Evolutionary conservation across 441 rosid species (phyloP).

Genomic region (Biscutella auriculata): DNA sequence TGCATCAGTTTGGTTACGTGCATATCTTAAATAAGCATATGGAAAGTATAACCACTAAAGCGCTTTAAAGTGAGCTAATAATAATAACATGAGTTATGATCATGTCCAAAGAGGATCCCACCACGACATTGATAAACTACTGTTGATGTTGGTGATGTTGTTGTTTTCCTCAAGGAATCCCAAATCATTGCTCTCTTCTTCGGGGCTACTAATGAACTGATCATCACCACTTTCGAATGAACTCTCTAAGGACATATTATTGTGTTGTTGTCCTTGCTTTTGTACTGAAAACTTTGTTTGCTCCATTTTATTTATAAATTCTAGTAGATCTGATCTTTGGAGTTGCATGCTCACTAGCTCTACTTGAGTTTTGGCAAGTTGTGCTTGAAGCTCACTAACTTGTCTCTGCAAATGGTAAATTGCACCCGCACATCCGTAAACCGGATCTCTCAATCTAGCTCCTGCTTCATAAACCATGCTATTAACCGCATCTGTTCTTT

Average conservation of each 20-base stretch:
- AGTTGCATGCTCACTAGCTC: conserved; percentile 43
- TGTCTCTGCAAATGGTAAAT: conserved; percentile 60
- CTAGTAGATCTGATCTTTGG: conserved; percentile 45
- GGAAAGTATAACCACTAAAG: conserved; percentile 27
- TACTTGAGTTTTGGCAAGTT: conserved; percentile 58
- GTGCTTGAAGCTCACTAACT: conserved; percentile 58
- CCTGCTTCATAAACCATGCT: conserved; percentile 75
- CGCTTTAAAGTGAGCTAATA: conserved; percentile 18
- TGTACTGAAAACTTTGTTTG: conserved; percentile 23
- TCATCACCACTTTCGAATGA: conserved; percentile 29
- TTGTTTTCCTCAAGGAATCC: conserved; percentile 42
- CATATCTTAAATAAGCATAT: conserved; percentile 21
- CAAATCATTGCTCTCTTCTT: conserved; percentile 31
- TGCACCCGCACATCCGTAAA: conserved; percentile 66
- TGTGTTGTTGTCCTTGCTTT: conserved; percentile 14
- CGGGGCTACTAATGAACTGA: conserved; percentile 33
- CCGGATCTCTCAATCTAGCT: conserved; percentile 60
- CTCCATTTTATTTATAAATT: conserved; percentile 31
- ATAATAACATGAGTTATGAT: conserved; percentile 22
- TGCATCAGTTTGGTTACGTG: conserved; percentile 3
- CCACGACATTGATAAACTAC: conserved; percentile 22
- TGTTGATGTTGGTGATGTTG: conserved; percentile 16
- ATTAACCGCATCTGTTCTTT: conserved; percentile 60
- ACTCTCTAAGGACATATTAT: conserved; percentile 13
- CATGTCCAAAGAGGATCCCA: conserved; percentile 81